Percentiles rank a stretch among this genome's conserved stretches.
Evolutionary conservation across 495 filamentous ascomycete species (phyloP).

Genomic region (Talaromyces proteolyticus): DNA sequence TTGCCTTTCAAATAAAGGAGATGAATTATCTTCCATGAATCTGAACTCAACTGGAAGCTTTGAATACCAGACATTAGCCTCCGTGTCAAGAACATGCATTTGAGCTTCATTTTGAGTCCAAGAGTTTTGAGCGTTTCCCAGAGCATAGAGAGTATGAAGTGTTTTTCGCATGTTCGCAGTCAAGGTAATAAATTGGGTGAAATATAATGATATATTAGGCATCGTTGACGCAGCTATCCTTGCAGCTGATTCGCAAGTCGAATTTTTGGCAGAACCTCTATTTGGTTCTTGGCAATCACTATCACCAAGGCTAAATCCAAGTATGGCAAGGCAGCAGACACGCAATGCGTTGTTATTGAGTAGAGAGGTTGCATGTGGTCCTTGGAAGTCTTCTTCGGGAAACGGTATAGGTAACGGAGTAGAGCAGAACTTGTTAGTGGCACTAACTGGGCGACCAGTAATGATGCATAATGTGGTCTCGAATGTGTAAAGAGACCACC

Average conservation of each 20-base stretch:
- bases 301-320: no score
- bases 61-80: constrained; percentile 42
- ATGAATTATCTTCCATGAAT: constrained; percentile 16
- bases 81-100: constrained; percentile 34
- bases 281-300: no score
- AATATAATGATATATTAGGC: no score
- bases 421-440: constrained; percentile 35
- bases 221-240: no score
- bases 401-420: constrained; percentile 39
- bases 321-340: no score
- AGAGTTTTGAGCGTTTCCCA: constrained; percentile 36
- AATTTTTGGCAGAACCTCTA: no score
- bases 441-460: constrained; percentile 42
- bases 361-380: constrained; percentile 17
- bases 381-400: constrained; percentile 27
- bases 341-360: no score
- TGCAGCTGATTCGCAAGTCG: no score
- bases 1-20: constrained; percentile 8
- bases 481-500: constrained; percentile 45
- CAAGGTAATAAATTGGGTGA: no score
- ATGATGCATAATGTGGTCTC: constrained; percentile 41
- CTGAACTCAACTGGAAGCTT: constrained; percentile 41
- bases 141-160: no score
- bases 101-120: constrained; percentile 51
- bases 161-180: no score